Evolutionary conservation across 1,139 yeast species (phyloP), one percentile per base, ranked within the genome.

Genomic region (Entelexis paramagnoliae): DNA sequence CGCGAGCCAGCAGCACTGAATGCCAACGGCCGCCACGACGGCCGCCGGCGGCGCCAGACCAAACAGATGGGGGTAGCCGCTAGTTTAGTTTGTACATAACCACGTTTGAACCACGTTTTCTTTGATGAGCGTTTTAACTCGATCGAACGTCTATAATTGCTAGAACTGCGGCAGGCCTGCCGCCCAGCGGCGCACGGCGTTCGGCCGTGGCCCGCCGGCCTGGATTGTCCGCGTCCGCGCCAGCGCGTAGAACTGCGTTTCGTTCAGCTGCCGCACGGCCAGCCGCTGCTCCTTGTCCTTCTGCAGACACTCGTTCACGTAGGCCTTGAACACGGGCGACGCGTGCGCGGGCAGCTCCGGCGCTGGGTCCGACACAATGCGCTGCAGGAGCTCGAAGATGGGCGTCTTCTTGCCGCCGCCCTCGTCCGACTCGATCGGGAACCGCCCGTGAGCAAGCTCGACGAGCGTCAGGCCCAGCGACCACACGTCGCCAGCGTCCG

Each of bases 401-500:
- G 45, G 45, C 3, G 97, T 51, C 38, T 71, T 72, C 60, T 44
- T 52, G 11, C 58, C 62, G n/a, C 62, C 58, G 17, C 59, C 58
- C 13, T 51, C 55, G n/a, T 47, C 52, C 16, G 51, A 46, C 35
- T 76, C 77, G 58, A 80, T 75, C 1, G 91, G 88, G 62, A 79
- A 78, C 51, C 74, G 74, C 0, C 97, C 98, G 11, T 85, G 78
- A 1, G 96, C 91, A 51, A 91, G 72, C 65, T 91, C 97, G 48
- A 87, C 79, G 48, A 91, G 72, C 81, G 89, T 84, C 45, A 91
- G 72, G 0, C 98, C 98, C 62, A 89, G 72, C 0, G 96, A 87
- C 98, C 98, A 91, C 14, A 91, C 91, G 65, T 91, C 98, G 33
- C 95, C 89, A 61, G 89, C 88, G 24, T 89, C 84, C 8, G 95